phyloP scores from a whole-genome alignment of 306 rosid genomes.

The Hippophae rhamnoides region DNA sequence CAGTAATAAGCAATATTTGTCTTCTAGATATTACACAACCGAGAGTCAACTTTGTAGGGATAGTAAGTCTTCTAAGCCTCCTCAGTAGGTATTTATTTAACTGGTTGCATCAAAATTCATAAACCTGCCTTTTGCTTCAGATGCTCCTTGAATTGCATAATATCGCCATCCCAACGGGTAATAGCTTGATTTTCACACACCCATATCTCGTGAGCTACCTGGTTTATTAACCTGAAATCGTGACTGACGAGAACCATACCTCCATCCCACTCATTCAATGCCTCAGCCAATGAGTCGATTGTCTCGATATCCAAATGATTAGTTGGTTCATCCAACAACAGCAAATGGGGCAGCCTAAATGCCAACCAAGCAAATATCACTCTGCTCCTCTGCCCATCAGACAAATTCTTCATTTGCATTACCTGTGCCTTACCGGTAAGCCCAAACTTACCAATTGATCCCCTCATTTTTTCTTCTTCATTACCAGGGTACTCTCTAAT shows the following conservation, averaged over 20 bases:
- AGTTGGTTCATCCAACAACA: constrained; percentile 89
- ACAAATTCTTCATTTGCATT: constrained; percentile 93
- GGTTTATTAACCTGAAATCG: constrained; percentile 97
- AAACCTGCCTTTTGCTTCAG: constrained; percentile 70
- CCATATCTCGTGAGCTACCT: constrained; percentile 95
- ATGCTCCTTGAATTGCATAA: constrained; percentile 85
- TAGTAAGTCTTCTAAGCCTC: too few relatives aligned
- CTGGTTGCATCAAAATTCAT: neutral
- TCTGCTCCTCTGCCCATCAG: constrained; percentile 95
- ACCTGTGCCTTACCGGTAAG: constrained; percentile 89
- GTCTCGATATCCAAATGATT: constrained; percentile 97
- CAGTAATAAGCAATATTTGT: too few relatives aligned
- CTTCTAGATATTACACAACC: too few relatives aligned
- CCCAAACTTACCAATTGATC: constrained; percentile 84
- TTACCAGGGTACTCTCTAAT: constrained; percentile 84
- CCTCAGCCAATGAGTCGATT: constrained; percentile 88
- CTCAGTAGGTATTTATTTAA: too few relatives aligned
- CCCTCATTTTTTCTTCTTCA: constrained; percentile 97
- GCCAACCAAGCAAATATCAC: constrained; percentile 97
- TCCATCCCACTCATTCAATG: constrained; percentile 98
- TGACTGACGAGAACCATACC: constrained; percentile 97
- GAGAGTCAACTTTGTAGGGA: too few relatives aligned
- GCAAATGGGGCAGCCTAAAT: constrained; percentile 80
- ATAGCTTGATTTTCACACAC: constrained; percentile 87
- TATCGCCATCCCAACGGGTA: constrained; percentile 86